Percentiles rank a stretch among this genome's conserved stretches.
Evolutionary conservation across 768 basidiomycete genomes (phyloP).

Genomic region (Boletus speciosus): DNA sequence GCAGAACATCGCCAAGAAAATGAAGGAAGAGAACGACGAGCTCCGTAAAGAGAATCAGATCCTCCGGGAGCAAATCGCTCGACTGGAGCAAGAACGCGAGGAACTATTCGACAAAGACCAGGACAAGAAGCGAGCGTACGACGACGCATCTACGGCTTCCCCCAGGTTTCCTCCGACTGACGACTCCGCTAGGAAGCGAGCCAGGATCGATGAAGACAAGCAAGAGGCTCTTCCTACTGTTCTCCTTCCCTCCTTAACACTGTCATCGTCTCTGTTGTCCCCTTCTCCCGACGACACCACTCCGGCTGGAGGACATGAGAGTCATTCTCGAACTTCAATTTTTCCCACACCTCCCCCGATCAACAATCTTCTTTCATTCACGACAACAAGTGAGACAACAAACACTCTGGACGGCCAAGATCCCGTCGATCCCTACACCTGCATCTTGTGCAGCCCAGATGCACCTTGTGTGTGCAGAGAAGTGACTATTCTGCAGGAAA

Average conservation of each 20-base stretch:
- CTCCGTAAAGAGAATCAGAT: conserved; percentile 64
- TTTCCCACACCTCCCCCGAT: conserved; percentile 31
- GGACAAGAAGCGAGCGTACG: conserved; percentile 59
- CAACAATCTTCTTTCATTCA: conserved; percentile 35
- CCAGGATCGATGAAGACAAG: conserved; percentile 27
- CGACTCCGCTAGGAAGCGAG: conserved; percentile 37
- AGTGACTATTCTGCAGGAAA: conserved; percentile 48
- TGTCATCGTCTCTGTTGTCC: conserved; percentile 47
- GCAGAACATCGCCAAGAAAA: conserved; percentile 75
- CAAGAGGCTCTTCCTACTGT: conserved; percentile 15
- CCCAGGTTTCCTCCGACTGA: conserved; percentile 21
- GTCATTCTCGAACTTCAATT: conserved; percentile 23
- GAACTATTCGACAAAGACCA: conserved; percentile 29
- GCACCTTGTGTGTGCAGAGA: conserved; percentile 78
- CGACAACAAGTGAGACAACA: conserved; percentile 29
- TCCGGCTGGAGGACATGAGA: conserved; percentile 24
- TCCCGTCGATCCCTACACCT: conserved; percentile 38
- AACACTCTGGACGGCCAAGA: conserved; percentile 33
- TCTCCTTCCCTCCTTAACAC: conserved; percentile 24
- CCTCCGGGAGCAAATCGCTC: conserved; percentile 50
- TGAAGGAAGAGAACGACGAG: conserved; percentile 83
- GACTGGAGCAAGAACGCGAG: conserved; percentile 39
- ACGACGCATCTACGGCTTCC: conserved; percentile 42
- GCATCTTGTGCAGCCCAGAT: conserved; percentile 72
- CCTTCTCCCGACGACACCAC: conserved; percentile 47